Percentiles rank a stretch among this genome's conserved stretches.
These are phyloP conservation scores for Termitomyces sp. DNA, from an alignment of 768 basidiomycete genomes.

Conservation along the genomic window DNA sequence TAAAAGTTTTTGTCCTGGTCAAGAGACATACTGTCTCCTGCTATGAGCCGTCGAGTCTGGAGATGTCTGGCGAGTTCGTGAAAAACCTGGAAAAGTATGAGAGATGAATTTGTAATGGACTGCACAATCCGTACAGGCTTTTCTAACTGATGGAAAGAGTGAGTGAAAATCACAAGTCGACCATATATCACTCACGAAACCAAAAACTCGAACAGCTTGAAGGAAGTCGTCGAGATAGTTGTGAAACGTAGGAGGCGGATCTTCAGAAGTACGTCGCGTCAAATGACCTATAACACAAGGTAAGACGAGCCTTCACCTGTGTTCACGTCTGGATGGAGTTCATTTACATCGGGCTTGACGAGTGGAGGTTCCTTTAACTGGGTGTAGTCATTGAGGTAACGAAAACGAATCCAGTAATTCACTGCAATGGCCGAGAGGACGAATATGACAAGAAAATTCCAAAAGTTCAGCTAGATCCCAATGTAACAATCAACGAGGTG, in stretches of 20 bases:
- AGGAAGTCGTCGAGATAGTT: slow-evolving; percentile 97
- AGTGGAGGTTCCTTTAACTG: slow-evolving; percentile 79
- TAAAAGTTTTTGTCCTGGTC: slow-evolving; percentile 95
- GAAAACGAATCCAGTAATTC: slow-evolving; percentile 83
- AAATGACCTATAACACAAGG: background rate
- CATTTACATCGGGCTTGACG: slow-evolving; percentile 77
- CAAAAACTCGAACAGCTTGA: slow-evolving; percentile 94
- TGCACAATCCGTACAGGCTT: slow-evolving; percentile 68
- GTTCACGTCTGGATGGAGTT: slow-evolving; percentile 90
- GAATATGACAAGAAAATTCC: slow-evolving; percentile 82
- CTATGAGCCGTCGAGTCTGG: slow-evolving; percentile 91
- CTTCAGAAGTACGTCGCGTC: slow-evolving; percentile 24
- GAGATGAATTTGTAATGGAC: background rate
- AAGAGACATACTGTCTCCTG: slow-evolving; percentile 89
- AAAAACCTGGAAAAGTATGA: slow-evolving; percentile 58
- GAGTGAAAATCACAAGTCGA: background rate
- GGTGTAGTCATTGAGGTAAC: slow-evolving; percentile 71
- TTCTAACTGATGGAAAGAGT: slow-evolving; percentile 46
- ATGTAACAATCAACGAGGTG: background rate
- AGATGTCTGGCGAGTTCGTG: slow-evolving; percentile 96
- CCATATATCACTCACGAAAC: slow-evolving; percentile 55
- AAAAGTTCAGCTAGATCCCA: slow-evolving; percentile 72
- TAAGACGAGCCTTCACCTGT: slow-evolving; percentile 30
- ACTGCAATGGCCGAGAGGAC: slow-evolving; percentile 57
- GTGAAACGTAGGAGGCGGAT: slow-evolving; percentile 76